These are phyloP conservation scores for Cryptomeria japonica DNA, from an alignment of 75 land plant species.

Conservation along the genomic window DNA sequence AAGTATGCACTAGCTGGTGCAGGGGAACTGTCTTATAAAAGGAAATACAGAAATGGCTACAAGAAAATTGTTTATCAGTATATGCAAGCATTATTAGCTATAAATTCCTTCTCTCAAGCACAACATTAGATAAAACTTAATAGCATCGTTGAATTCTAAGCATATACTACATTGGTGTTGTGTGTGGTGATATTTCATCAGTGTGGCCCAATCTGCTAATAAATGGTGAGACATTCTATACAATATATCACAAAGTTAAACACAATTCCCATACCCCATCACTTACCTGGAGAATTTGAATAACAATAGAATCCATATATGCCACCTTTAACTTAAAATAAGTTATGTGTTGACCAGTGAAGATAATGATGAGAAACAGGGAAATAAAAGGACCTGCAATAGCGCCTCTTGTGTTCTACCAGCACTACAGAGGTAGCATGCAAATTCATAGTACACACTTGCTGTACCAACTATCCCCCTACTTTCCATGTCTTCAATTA, in stretches of 20 bases:
- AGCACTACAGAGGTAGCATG: conserved; percentile 78
- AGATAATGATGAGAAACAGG: not conserved
- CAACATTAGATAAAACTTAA: not conserved
- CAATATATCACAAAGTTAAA: not conserved
- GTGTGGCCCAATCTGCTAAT: not conserved
- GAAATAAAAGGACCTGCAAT: conserved; percentile 45
- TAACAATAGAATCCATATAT: not conserved
- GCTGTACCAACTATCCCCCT: conserved; percentile 83
- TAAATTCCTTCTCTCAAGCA: not conserved
- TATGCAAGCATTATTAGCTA: not conserved
- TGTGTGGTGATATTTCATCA: not conserved
- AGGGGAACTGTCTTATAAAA: not conserved
- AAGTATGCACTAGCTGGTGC: not conserved
- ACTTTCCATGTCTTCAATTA: conserved; percentile 77
- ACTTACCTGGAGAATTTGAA: not conserved
- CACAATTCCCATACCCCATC: not conserved
- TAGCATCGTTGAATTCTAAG: not conserved
- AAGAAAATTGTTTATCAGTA: not conserved
- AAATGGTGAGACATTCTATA: not conserved
- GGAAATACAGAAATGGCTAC: not conserved
- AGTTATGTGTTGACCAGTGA: not conserved
- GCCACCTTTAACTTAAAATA: not conserved
- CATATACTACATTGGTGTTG: not conserved
- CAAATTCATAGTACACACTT: conserved; percentile 85
- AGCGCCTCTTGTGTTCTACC: conserved; percentile 83